These are phyloP conservation scores for Hibiscus trionum DNA, from an alignment of 345 rosid genomes.

Conservation along the genomic window DNA sequence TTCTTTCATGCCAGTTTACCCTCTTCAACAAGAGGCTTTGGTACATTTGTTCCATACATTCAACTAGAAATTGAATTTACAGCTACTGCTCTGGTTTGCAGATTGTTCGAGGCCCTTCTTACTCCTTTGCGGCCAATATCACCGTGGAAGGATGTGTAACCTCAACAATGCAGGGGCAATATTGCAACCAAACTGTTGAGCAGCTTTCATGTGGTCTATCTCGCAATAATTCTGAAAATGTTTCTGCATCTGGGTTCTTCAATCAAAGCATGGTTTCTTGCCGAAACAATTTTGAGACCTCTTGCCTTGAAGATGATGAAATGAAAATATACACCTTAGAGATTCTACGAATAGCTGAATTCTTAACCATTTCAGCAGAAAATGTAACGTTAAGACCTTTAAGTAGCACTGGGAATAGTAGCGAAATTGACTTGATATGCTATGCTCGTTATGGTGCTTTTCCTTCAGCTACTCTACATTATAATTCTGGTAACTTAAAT, in stretches of 20 bases:
- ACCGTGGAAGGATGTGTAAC: slow-evolving; percentile 79
- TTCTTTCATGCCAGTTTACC: not conserved
- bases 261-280: slow-evolving; percentile 48
- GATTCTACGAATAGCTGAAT: slow-evolving; percentile 52
- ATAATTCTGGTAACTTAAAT: slow-evolving; percentile 56
- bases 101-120: slow-evolving; percentile 67
- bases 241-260: slow-evolving; percentile 12
- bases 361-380: slow-evolving; percentile 36
- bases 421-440: slow-evolving; percentile 41
- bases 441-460: slow-evolving; percentile 68
- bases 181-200: slow-evolving; percentile 75
- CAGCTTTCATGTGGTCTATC: slow-evolving; percentile 55
- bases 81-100: slow-evolving; percentile 30
- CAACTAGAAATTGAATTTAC: slow-evolving; percentile 12
- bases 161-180: slow-evolving; percentile 71
- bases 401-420: slow-evolving; percentile 22
- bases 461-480: slow-evolving; percentile 54
- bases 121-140: slow-evolving; percentile 73
- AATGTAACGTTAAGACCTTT: slow-evolving; percentile 31
- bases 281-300: slow-evolving; percentile 33
- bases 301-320: slow-evolving; percentile 51
- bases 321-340: slow-evolving; percentile 60
- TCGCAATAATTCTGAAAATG: slow-evolving; percentile 21
- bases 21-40: not conserved
- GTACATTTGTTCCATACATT: not conserved